A percentile compares a stretch with the other conserved stretches of the same genome.
Evolutionary conservation across 768 basidiomycete genomes (phyloP).

Genomic region (Hortiboletus flavorubellus): DNA sequence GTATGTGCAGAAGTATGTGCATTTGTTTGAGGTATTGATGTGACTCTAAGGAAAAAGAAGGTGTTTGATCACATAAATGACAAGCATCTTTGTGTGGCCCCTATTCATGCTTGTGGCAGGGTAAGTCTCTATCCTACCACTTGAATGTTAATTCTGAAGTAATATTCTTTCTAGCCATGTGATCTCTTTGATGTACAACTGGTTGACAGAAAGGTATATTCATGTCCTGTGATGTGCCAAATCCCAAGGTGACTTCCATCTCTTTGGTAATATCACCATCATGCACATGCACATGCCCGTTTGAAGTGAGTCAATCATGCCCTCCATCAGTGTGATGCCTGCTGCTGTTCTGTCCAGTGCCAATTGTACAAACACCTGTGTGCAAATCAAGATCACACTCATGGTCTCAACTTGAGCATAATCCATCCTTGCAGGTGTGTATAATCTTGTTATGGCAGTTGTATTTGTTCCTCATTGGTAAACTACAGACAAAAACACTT

Average conservation of each 20-base stretch:
- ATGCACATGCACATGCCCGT: not conserved
- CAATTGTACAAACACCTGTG: slow-evolving; percentile 56
- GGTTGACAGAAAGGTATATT: slow-evolving; percentile 30
- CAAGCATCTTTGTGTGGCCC: slow-evolving; percentile 52
- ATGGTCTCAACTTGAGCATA: slow-evolving; percentile 39
- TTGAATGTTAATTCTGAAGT: not conserved
- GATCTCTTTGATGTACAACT: slow-evolving; percentile 32
- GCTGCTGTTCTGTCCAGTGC: slow-evolving; percentile 52
- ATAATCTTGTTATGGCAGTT: not conserved
- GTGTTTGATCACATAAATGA: slow-evolving; percentile 45
- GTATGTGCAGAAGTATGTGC: slow-evolving; percentile 48
- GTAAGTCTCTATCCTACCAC: slow-evolving; percentile 25
- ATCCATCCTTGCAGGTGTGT: slow-evolving; percentile 58
- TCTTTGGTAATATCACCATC: not conserved
- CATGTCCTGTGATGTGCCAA: slow-evolving; percentile 42
- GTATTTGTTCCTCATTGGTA: not conserved
- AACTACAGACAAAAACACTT: slow-evolving; percentile 47
- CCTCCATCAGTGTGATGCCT: slow-evolving; percentile 47
- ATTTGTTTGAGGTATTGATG: not conserved
- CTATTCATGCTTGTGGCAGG: slow-evolving; percentile 54
- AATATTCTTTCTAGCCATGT: slow-evolving; percentile 37
- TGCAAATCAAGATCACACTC: slow-evolving; percentile 46
- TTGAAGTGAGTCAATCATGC: slow-evolving; percentile 44
- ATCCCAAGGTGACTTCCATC: slow-evolving; percentile 36
- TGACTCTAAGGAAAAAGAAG: slow-evolving; percentile 30